phyloP scores from a whole-genome alignment of 768 basidiomycete species.

The Tricholoma flavovirens region DNA sequence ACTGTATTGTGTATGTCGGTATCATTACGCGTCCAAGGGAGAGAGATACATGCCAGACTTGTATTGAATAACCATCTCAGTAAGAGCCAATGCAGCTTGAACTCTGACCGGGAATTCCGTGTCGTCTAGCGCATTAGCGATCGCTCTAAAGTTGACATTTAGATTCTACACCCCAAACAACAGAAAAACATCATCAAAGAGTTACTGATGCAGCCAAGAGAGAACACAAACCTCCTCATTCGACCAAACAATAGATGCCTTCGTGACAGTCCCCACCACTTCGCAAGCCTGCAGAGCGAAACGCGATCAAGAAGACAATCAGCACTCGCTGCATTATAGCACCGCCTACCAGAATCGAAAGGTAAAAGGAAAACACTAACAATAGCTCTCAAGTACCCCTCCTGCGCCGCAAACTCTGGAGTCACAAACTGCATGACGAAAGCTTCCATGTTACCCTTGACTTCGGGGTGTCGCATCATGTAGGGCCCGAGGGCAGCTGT shows the following conservation, averaged over 20 bases:
- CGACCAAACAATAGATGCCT: conserved; percentile 63
- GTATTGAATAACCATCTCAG: conserved; percentile 63
- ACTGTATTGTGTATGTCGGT: conserved; percentile 36
- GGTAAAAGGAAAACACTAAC: conserved; percentile 41
- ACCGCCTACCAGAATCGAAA: too few species aligned
- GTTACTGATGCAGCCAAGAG: too few species aligned
- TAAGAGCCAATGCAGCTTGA: conserved; percentile 75
- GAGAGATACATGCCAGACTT: conserved; percentile 46
- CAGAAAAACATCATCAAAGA: not conserved
- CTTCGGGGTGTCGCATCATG: conserved; percentile 82
- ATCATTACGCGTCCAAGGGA: not conserved
- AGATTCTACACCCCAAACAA: conserved; percentile 40
- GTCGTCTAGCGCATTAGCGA: conserved; percentile 69
- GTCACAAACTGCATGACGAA: conserved; percentile 72
- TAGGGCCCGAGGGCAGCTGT: conserved; percentile 67
- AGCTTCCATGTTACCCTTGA: conserved; percentile 69
- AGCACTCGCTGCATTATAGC: too few species aligned
- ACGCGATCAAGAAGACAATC: too few species aligned
- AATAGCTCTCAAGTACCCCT: conserved; percentile 74
- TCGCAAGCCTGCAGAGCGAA: conserved; percentile 57
- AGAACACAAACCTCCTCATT: conserved; percentile 46
- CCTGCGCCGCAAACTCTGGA: conserved; percentile 58
- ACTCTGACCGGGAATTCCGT: conserved; percentile 78
- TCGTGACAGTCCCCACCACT: conserved; percentile 69
- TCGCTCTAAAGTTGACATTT: conserved; percentile 55